Conservation (phyloP, 192 early-diverging fungal genomes). For the Rhizophagus clarus region DNA sequence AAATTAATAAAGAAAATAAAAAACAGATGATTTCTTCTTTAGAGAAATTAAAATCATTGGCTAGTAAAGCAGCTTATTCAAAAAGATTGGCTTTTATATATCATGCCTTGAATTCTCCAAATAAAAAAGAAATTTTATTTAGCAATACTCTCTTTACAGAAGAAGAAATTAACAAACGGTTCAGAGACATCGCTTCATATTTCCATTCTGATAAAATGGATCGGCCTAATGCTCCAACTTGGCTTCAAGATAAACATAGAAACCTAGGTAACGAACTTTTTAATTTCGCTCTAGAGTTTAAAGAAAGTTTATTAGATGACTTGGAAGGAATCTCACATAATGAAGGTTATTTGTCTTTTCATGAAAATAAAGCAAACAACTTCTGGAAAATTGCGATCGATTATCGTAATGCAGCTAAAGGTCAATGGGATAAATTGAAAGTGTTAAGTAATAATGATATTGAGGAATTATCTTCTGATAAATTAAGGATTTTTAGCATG, state of each 20-base stretch:
- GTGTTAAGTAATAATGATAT: neutral
- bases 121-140: constrained; percentile 9
- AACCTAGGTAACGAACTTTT: neutral
- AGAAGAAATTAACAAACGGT: constrained; percentile 2
- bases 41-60: neutral
- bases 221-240: neutral
- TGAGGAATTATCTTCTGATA: neutral
- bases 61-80: neutral
- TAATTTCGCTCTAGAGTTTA: neutral
- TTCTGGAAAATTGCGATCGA: neutral
- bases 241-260: neutral
- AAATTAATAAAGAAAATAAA: too few relatives aligned
- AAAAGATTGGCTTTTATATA: neutral
- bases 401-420: constrained; percentile 8
- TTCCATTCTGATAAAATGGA: constrained; percentile 10
- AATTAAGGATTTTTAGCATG: neutral
- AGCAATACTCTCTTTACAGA: neutral
- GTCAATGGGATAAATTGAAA: constrained; percentile 1
- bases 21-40: neutral
- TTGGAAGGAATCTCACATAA: neutral
- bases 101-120: neutral
- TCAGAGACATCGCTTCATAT: neutral
- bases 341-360: neutral
- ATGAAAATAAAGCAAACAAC: neutral
- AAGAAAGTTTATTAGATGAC: neutral